Evolutionary conservation across 1,284 basidiomycete species (phyloP).

Genomic region (Ceratobasidium sp.): DNA sequence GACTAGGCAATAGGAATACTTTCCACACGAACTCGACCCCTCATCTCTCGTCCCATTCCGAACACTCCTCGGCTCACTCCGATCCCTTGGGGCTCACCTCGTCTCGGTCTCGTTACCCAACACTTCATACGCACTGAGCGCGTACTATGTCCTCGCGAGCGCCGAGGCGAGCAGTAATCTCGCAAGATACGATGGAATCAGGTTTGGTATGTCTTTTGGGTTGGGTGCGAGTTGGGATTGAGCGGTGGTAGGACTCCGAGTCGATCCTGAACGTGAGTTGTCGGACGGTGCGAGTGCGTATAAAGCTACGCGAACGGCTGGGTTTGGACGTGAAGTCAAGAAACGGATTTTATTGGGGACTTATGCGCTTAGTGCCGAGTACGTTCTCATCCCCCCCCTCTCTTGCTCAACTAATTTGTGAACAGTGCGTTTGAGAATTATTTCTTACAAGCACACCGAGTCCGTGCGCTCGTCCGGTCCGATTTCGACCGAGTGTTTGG

Average conservation of each 20-base stretch:
- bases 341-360: constrained; percentile 90
- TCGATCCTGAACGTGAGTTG: constrained; percentile 54
- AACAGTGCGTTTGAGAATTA: constrained; percentile 92
- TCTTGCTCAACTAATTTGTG: constrained; percentile 13
- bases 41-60: constrained; percentile 59
- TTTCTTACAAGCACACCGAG: constrained; percentile 86
- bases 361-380: constrained; percentile 91
- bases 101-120: constrained; percentile 78
- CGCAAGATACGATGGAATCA: constrained; percentile 86
- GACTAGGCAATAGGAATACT: constrained; percentile 67
- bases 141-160: constrained; percentile 93
- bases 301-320: constrained; percentile 63
- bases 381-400: constrained; percentile 48
- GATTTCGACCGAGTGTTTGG: constrained; percentile 78
- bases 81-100: constrained; percentile 67
- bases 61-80: constrained; percentile 58
- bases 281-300: constrained; percentile 61
- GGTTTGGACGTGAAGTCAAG: constrained; percentile 85
- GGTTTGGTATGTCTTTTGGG: constrained; percentile 57
- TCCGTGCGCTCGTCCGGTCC: constrained; percentile 70
- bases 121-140: constrained; percentile 79
- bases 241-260: constrained; percentile 55
- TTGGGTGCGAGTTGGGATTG: no score
- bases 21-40: constrained; percentile 70
- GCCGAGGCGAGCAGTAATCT: constrained; percentile 95